Conservation (phyloP, 495 filamentous ascomycete species). For the Penicillium atrosanguineum region DNA sequence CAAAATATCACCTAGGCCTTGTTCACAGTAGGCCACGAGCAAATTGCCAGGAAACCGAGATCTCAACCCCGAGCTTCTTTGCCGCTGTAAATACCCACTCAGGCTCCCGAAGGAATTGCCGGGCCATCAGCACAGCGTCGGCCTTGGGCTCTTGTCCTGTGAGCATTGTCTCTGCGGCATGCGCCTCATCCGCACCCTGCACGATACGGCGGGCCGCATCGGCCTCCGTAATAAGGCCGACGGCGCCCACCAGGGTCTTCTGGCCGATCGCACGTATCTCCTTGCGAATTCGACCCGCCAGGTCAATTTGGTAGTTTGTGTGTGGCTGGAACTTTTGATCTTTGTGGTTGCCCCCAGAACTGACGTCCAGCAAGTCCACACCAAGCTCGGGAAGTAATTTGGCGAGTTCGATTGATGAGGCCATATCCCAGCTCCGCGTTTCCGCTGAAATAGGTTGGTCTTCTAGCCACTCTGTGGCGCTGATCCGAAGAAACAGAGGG, state of each 20-base stretch:
- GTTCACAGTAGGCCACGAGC: slow-evolving; percentile 9
- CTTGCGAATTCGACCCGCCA: slow-evolving; percentile 58
- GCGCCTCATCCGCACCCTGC: slow-evolving; percentile 49
- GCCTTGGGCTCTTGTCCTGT: slow-evolving; percentile 45
- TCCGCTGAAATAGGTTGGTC: slow-evolving; percentile 44
- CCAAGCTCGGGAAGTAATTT: slow-evolving; percentile 61
- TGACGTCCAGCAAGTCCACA: slow-evolving; percentile 75
- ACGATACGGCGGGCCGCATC: slow-evolving; percentile 58
- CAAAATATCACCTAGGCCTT: too few species aligned
- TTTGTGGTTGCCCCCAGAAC: slow-evolving; percentile 63
- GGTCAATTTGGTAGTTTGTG: slow-evolving; percentile 60
- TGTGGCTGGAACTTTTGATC: slow-evolving; percentile 54
- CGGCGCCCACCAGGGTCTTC: slow-evolving; percentile 63
- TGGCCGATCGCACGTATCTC: slow-evolving; percentile 54
- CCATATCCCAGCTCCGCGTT: slow-evolving; percentile 61
- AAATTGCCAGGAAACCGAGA: slow-evolving; percentile 57
- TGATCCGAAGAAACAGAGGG: slow-evolving; percentile 68
- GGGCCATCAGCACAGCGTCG: slow-evolving; percentile 61
- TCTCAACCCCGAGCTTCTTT: slow-evolving; percentile 55
- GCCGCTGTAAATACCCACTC: slow-evolving; percentile 64
- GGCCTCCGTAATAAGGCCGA: slow-evolving; percentile 67
- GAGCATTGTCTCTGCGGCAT: slow-evolving; percentile 36
- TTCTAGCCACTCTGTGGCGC: slow-evolving; percentile 70
- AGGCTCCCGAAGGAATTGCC: slow-evolving; percentile 66
- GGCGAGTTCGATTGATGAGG: slow-evolving; percentile 60